Evolutionary conservation across 2,329 filamentous ascomycete species (phyloP).

Genomic region (Colletotrichum orchidophilum): DNA sequence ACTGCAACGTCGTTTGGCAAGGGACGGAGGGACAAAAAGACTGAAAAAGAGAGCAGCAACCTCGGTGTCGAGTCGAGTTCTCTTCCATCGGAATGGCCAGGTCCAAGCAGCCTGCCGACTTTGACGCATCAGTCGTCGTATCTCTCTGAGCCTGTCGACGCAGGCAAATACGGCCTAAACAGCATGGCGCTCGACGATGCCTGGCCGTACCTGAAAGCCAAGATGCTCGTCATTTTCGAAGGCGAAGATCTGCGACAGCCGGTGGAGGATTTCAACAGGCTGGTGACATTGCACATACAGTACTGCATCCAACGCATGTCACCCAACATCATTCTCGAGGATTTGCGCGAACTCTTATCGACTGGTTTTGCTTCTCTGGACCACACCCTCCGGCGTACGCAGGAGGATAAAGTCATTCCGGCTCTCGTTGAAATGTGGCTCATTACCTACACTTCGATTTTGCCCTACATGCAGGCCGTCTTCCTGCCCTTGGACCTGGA

Average conservation of each 20-base stretch:
- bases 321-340: slow-evolving; percentile 77
- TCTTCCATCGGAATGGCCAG: slow-evolving; percentile 59
- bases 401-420: slow-evolving; percentile 89
- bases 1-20: slow-evolving; percentile 77
- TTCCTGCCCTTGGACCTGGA: slow-evolving; percentile 94
- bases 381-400: slow-evolving; percentile 78
- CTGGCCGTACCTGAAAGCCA: slow-evolving; percentile 82
- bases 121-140: slow-evolving; percentile 55
- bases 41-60: slow-evolving; percentile 66
- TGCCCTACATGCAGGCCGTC: slow-evolving; percentile 95
- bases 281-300: slow-evolving; percentile 82
- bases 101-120: slow-evolving; percentile 61
- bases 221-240: slow-evolving; percentile 81
- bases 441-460: slow-evolving; percentile 86
- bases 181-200: slow-evolving; percentile 81
- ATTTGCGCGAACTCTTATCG: slow-evolving; percentile 77
- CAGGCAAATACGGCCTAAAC: slow-evolving; percentile 68
- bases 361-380: slow-evolving; percentile 89
- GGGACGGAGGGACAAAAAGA: slow-evolving; percentile 87
- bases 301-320: slow-evolving; percentile 79
- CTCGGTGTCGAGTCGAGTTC: slow-evolving; percentile 62
- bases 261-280: slow-evolving; percentile 83
- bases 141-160: slow-evolving; percentile 61
- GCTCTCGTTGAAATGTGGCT: slow-evolving; percentile 94
- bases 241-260: slow-evolving; percentile 83